Evolutionary conservation across 1,139 yeast genomes (phyloP), one percentile per base, ranked within the genome.

Genomic region (Wickerhamomyces sp.): DNA sequence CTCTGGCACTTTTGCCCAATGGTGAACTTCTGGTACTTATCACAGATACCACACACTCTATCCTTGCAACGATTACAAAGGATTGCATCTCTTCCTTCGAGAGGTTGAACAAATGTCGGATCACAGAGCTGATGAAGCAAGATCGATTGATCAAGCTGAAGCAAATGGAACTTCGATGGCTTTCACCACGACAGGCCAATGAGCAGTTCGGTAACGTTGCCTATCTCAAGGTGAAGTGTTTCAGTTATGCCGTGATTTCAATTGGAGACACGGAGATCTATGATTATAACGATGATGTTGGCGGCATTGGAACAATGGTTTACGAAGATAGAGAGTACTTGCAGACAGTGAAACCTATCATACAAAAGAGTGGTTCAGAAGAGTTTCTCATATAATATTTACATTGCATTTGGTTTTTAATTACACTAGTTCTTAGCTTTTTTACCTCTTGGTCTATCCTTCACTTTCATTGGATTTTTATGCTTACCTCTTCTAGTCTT

Each of bases 401-500:
- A 16, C 16, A 23, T 6, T 23, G 17, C 6, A 17, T 18, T n/a
- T 30, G 6, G 23, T 12, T 15, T 14, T 28, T 11, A 11, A 15
- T 28, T 6, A 4, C 12, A 22, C 15, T 19, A 23, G 14, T 4
- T 9, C 5, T 16, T 17, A 6, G 34, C 21, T 12, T 27, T 49
- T 37, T 50, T 49, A 33, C 75, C 75, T 64, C 80, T 74, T 58
- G 84, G 84, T 71, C 89, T 76, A 59, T 89, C 96, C 61, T 82
- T 80, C 39, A 88, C 88, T 71, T 86, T 80, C 74, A 75, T 72
- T 62, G 75, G 80, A 62, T 89, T 89, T 46, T 72, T 80, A 57
- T 85, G 75, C 65, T 84, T 87, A 57, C 93, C 93, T 54, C 83
- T 79, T 66, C 98, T 81, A 23, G 98, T 91, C 76, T 88, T 89